Evolutionary conservation across 495 filamentous ascomycete species (phyloP).

Genomic region (Aspergillus kassunensis): DNA sequence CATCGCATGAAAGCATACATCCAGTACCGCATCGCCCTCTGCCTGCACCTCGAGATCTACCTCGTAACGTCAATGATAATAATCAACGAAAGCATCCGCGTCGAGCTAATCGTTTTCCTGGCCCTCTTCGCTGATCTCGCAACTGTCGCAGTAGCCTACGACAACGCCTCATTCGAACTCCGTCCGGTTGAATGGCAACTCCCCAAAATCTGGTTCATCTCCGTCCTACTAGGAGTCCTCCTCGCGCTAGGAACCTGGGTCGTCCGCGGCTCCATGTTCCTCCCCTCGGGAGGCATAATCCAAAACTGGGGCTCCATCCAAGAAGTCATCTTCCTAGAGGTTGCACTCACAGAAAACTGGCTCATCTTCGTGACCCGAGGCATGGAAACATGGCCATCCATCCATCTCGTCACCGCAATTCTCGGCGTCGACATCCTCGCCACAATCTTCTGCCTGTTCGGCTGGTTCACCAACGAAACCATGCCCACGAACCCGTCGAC

Average conservation of each 20-base stretch:
- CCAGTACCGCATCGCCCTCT: slow-evolving; percentile 73
- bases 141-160: slow-evolving; percentile 70
- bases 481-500: slow-evolving; percentile 40
- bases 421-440: slow-evolving; percentile 62
- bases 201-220: slow-evolving; percentile 74
- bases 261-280: slow-evolving; percentile 60
- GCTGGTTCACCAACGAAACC: slow-evolving; percentile 57
- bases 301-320: slow-evolving; percentile 67
- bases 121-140: slow-evolving; percentile 72
- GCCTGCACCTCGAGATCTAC: slow-evolving; percentile 70
- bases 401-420: slow-evolving; percentile 64
- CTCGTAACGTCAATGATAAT: slow-evolving; percentile 71
- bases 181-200: slow-evolving; percentile 74
- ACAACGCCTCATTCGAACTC: slow-evolving; percentile 65
- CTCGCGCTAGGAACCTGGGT: slow-evolving; percentile 68
- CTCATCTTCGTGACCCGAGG: slow-evolving; percentile 73
- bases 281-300: slow-evolving; percentile 63
- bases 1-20: slow-evolving; percentile 79
- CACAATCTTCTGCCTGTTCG: slow-evolving; percentile 68
- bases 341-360: slow-evolving; percentile 73
- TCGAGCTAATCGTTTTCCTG: slow-evolving; percentile 67
- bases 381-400: slow-evolving; percentile 61
- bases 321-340: slow-evolving; percentile 67
- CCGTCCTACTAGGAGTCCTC: slow-evolving; percentile 57
- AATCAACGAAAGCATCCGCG: slow-evolving; percentile 64